Evolutionary conservation across 768 basidiomycete genomes (phyloP).

Genomic region (Phallus indusiatus): DNA sequence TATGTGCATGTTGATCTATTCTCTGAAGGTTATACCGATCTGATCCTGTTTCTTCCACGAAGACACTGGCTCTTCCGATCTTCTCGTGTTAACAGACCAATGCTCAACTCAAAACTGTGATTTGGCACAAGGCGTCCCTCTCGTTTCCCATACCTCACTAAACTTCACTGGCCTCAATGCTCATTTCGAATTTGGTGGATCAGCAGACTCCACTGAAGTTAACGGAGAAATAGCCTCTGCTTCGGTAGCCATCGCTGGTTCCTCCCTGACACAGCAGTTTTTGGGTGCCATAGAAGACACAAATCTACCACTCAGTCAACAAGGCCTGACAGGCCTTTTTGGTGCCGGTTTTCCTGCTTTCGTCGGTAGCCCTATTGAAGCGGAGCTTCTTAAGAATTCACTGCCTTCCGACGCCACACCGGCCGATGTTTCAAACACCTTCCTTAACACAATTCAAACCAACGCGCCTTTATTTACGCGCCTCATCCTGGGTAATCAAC

Average conservation of each 20-base stretch:
- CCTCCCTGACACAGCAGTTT: background rate
- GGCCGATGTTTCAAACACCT: background rate
- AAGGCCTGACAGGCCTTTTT: slow-evolving; percentile 1
- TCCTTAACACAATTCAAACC: background rate
- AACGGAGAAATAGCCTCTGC: background rate
- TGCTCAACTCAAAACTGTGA: background rate
- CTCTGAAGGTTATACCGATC: background rate
- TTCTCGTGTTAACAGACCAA: background rate
- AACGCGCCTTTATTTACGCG: slow-evolving; percentile 1
- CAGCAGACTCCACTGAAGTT: background rate
- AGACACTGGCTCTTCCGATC: slow-evolving; percentile 8
- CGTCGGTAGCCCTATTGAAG: background rate
- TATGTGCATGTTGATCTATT: slow-evolving; percentile 1
- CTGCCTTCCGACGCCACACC: background rate
- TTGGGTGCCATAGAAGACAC: background rate
- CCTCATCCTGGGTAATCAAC: background rate
- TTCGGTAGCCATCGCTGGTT: background rate
- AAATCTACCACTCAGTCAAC: background rate
- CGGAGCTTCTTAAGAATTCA: background rate
- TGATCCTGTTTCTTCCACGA: background rate
- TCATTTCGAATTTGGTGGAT: slow-evolving; percentile 1
- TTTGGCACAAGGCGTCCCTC: background rate
- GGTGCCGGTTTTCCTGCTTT: slow-evolving; percentile 5
- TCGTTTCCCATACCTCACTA: background rate
- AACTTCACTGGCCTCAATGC: background rate